Evolutionary conservation across 305 asterid genomes (phyloP), one percentile per base, ranked within the genome.

Genomic region (Rubia tinctorum): DNA sequence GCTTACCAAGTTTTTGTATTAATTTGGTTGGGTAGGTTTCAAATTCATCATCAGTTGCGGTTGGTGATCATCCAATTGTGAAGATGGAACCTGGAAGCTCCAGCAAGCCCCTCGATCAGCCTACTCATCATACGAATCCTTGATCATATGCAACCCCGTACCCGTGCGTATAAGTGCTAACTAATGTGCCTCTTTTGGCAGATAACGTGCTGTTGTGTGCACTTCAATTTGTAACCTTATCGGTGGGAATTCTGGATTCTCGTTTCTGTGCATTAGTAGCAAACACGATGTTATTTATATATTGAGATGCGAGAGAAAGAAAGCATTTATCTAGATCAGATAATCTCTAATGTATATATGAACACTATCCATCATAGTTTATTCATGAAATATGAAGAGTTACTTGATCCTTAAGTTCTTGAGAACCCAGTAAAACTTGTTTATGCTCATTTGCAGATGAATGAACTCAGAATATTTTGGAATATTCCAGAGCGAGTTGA

Each of bases 21-120:
- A 44, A 51, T 58, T 66, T 53, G 51, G 60, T 77, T 56, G 61
- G 6, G n/a, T 80, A 82, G 86, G 86, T 71, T 44, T 23, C 82
- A 40, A 77, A 70, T 44, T 61, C 78, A 72, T 80, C 58, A 53
- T 58, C 84, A 15, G 60, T 63, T 71, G 39, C 78, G n/a, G 78
- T 79, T 20, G 82, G 73, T 75, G 84, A 51, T 51, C 58, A 79
- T 63, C 47, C 76, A 27, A 82, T 70, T n/a, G 69, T 80, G 17
- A 74, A 74, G 45, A 13, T 65, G 40, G 82, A 79, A 74, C 71
- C 65, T 23, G 86, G 86, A 66, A 80, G 66, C 77, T 72, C 86
- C 17, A 77, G 73, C 78, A 80, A 80, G 75, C 80, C 80, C 55
- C 80, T 77, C 72, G 84, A 75, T 77, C 82, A 68, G n/a, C 66